A percentile compares a stretch with the other conserved stretches of the same genome.
Evolutionary conservation across 805 yeast species (phyloP).

Genomic region (Candida adriatica): DNA sequence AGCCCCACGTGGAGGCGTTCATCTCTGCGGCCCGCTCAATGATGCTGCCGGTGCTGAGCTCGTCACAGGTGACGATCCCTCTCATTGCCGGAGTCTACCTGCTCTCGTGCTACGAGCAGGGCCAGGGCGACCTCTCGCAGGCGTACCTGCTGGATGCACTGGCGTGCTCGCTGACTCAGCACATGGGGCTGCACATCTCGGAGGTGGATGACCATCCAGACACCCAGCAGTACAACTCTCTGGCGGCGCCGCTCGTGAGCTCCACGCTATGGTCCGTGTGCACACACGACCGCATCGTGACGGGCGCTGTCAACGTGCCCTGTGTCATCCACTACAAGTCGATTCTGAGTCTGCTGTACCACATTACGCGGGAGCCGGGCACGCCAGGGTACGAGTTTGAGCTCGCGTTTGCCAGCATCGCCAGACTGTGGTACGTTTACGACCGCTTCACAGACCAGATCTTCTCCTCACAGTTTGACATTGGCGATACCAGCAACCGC

Average conservation of each 20-base stretch:
- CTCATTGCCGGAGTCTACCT: constrained; percentile 22
- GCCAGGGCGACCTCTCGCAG: constrained; percentile 25
- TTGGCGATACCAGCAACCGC: constrained; percentile 27
- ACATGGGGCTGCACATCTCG: constrained; percentile 28
- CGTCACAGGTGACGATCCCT: constrained; percentile 5
- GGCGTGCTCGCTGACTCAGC: constrained; percentile 28
- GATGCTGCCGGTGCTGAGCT: background rate
- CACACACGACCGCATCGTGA: constrained; percentile 26
- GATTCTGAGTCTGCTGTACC: constrained; percentile 27
- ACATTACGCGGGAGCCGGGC: constrained; percentile 7
- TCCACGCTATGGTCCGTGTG: constrained; percentile 28
- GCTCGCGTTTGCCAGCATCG: constrained; percentile 21
- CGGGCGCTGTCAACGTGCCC: constrained; percentile 23
- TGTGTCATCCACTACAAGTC: constrained; percentile 28
- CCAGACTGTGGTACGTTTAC: constrained; percentile 26
- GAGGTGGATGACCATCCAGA: constrained; percentile 6
- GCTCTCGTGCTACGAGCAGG: constrained; percentile 26
- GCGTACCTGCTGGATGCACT: constrained; percentile 26
- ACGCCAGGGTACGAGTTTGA: constrained; percentile 16
- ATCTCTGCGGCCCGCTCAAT: background rate
- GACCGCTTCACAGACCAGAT: constrained; percentile 31
- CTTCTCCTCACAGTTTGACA: constrained; percentile 25
- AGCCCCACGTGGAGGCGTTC: background rate
- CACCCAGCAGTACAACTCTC: background rate
- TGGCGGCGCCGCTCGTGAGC: constrained; percentile 19